phyloP scores from a whole-genome alignment of 116 monocot species.

The Zostera marina region DNA sequence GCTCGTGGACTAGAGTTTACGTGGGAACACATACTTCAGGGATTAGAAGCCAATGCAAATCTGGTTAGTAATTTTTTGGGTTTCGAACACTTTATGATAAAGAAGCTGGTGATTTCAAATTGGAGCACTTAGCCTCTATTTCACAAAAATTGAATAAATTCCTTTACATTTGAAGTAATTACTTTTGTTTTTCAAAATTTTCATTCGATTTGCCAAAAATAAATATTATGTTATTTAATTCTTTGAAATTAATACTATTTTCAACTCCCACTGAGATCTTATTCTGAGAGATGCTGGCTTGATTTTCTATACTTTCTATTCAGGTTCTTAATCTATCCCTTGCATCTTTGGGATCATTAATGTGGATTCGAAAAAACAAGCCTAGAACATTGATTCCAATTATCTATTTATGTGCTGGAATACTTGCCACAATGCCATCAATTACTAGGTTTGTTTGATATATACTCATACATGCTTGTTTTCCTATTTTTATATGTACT shows the following conservation, averaged over 20 bases:
- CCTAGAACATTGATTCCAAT: constrained; percentile 72
- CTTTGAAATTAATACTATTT: neutral
- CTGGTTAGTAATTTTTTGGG: constrained; percentile 26
- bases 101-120: neutral
- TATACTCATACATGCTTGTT: neutral
- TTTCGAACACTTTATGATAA: neutral
- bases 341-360: constrained; percentile 86
- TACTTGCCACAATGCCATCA: constrained; percentile 93
- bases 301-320: constrained; percentile 4
- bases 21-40: constrained; percentile 94
- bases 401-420: constrained; percentile 71
- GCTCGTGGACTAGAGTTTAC: constrained; percentile 96
- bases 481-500: too few relatives aligned
- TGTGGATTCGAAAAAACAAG: constrained; percentile 99
- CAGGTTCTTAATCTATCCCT: constrained; percentile 87
- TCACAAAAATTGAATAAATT: neutral
- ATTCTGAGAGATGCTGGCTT: neutral
- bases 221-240: neutral
- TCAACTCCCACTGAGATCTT: neutral
- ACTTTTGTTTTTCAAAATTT: neutral
- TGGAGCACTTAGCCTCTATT: neutral
- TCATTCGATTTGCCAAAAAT: neutral
- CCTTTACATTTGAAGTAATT: neutral
- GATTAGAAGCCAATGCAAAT: constrained; percentile 96
- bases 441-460: constrained; percentile 55